Conservation (phyloP, 2,329 filamentous ascomycete species). For the Chaetomiaceae sp. region DNA sequence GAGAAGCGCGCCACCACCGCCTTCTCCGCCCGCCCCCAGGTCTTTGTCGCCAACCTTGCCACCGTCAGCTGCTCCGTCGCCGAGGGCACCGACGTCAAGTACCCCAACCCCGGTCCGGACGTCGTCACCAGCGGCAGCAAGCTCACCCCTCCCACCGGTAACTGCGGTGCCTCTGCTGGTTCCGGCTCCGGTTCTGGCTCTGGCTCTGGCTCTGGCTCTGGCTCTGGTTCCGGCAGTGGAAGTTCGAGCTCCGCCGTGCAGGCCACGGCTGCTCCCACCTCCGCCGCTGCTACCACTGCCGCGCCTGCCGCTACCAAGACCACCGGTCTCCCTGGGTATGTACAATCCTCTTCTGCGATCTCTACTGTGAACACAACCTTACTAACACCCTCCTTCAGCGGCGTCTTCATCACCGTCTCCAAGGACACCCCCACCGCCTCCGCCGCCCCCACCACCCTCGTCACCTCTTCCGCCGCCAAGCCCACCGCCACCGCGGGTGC, state of each 20-base stretch:
- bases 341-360: neutral
- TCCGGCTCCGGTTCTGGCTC: conserved; percentile 18
- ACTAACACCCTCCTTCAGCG: conserved; percentile 14
- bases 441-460: conserved; percentile 22
- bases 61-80: conserved; percentile 54
- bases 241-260: conserved; percentile 11
- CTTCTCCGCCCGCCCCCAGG: conserved; percentile 56
- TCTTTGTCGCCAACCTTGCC: conserved; percentile 68
- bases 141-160: conserved; percentile 15
- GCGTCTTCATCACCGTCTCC: conserved; percentile 26
- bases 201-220: conserved; percentile 23
- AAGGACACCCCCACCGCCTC: conserved; percentile 21
- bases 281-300: conserved; percentile 2
- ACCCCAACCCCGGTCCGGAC: conserved; percentile 52
- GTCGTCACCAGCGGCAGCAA: conserved; percentile 11
- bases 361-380: neutral
- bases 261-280: conserved; percentile 14
- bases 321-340: conserved; percentile 19
- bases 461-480: conserved; percentile 6
- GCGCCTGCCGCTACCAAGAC: neutral
- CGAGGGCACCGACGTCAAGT: conserved; percentile 55
- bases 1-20: conserved; percentile 37
- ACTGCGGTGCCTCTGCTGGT: conserved; percentile 29
- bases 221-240: conserved; percentile 2
- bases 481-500: conserved; percentile 4